Base-by-base conservation (phyloP, 139 green algal species). In the Chlorella ohadii region DNA sequence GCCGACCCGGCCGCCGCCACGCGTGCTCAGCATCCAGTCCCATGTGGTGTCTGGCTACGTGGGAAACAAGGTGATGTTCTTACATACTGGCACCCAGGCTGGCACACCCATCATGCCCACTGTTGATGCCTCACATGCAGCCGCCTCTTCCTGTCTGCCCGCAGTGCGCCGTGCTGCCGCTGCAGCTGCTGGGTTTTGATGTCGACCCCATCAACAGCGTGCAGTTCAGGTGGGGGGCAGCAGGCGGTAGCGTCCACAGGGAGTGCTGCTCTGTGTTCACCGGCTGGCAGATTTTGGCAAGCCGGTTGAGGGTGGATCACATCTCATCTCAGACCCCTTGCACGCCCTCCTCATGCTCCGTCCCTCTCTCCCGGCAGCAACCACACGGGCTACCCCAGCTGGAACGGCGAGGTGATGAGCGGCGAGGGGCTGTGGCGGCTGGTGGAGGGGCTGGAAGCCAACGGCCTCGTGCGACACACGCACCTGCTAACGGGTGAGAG, bases 171-270 rank as follows among this genome's bases (percentile, higher is more conserved):
- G 91, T 98, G 4, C 94, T 99, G 34, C 93, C 96, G 0, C 85
- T 99, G 28, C 96, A 99, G 84, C 83, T 98, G 23, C 91, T 97
- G 20, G 96, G 96, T 0, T 94, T 98, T 34, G 97, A 99, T 17
- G 84, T 98, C 0, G 95, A 98, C 82, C 79, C 93, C 12, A 89
- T 98, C 41, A 93, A 94, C 78, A 96, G 91, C 27, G 95, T 98
- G 68, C 92, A 59, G 51, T 59, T 59, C 51, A 97, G 87, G 61
- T 95, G n/a, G 27, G 38, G 36, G 7, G 16, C 38, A 36, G 22
- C 44, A 36, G 28, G n/a, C n/a, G n/a, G n/a, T n/a, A n/a, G n/a
- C n/a, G n/a, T n/a, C n/a, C n/a, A n/a, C n/a, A n/a, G n/a, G n/a
- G n/a, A n/a, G n/a, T n/a, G n/a, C n/a, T n/a, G n/a, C n/a, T n/a